Percentiles rank a stretch among this genome's conserved stretches.
These are phyloP conservation scores for Warburgia ugandensis DNA, from an alignment of 164 flowering plant genomes.

Conservation along the genomic window DNA sequence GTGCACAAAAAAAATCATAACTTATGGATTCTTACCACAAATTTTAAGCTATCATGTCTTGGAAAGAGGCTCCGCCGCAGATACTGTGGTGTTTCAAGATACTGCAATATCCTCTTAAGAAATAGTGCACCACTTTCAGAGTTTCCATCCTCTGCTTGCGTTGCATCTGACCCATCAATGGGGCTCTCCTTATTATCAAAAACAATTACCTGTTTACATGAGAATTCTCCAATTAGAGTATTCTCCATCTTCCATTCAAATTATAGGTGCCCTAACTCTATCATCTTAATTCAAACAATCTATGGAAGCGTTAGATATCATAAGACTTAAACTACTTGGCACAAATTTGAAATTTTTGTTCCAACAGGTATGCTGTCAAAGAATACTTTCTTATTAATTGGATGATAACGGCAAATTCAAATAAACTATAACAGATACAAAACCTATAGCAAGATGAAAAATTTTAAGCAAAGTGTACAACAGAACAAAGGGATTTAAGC, in stretches of 20 bases:
- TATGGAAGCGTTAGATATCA: too few species aligned
- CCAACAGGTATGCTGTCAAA: too few species aligned
- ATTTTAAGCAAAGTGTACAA: too few species aligned
- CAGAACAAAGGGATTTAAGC: too few species aligned
- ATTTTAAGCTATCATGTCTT: conserved; percentile 66
- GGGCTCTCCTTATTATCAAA: conserved; percentile 56
- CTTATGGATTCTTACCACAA: conserved; percentile 49
- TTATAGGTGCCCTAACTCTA: background rate
- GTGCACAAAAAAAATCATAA: background rate
- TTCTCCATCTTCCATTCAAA: background rate
- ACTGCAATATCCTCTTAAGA: conserved; percentile 65
- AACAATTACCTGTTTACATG: conserved; percentile 54
- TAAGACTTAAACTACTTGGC: too few species aligned
- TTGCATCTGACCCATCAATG: conserved; percentile 24
- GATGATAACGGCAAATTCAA: too few species aligned
- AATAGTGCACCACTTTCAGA: conserved; percentile 78
- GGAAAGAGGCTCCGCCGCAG: conserved; percentile 71
- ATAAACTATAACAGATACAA: too few species aligned
- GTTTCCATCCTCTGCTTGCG: conserved; percentile 31
- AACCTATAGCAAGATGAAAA: too few species aligned
- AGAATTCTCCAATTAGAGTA: background rate
- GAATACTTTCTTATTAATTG: too few species aligned
- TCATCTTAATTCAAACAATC: too few species aligned
- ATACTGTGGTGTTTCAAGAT: conserved; percentile 99
- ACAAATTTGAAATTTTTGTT: too few species aligned